These are phyloP conservation scores for Alloteropsis semialata DNA, from an alignment of 176 grass and related monocot genomes.

Conservation along the genomic window DNA sequence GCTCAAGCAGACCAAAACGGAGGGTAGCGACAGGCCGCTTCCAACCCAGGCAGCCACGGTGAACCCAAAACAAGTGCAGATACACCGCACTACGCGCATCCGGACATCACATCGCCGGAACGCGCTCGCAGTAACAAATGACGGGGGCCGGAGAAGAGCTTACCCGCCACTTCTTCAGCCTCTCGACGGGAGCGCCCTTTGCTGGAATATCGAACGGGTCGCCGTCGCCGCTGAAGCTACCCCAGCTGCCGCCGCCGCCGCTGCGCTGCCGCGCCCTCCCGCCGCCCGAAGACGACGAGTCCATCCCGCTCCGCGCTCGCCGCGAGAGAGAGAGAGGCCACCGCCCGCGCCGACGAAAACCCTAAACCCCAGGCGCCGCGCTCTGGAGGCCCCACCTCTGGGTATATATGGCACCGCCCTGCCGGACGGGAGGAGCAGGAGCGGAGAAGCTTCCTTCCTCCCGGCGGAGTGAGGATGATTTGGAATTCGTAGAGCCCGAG, in stretches of 20 bases:
- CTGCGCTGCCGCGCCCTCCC: slow-evolving; percentile 17
- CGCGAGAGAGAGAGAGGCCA: slow-evolving; percentile 33
- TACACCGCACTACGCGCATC: not conserved
- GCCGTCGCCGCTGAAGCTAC: not conserved
- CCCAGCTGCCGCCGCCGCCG: not conserved
- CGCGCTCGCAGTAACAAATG: not conserved
- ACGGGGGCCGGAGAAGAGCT: not conserved
- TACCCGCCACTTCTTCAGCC: slow-evolving; percentile 69
- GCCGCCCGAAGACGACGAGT: slow-evolving; percentile 14
- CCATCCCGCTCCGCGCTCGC: slow-evolving; percentile 25
- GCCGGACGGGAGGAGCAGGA: not conserved
- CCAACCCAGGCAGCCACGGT: not conserved
- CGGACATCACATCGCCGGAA: not conserved
- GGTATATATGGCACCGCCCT: not conserved
- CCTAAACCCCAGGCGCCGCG: not conserved
- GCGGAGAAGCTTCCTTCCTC: not conserved
- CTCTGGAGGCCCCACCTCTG: not conserved
- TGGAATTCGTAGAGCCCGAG: not conserved
- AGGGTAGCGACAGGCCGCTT: not conserved
- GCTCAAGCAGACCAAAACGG: not conserved
- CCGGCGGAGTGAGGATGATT: not conserved
- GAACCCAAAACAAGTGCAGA: not conserved
- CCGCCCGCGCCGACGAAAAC: slow-evolving; percentile 25
- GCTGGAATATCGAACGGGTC: slow-evolving; percentile 62
- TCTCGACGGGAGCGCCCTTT: slow-evolving; percentile 61